These are phyloP conservation scores for Stagonosporopsis cucurbitacearum DNA, from an alignment of 2,329 filamentous ascomycete species.

Conservation along the genomic window DNA sequence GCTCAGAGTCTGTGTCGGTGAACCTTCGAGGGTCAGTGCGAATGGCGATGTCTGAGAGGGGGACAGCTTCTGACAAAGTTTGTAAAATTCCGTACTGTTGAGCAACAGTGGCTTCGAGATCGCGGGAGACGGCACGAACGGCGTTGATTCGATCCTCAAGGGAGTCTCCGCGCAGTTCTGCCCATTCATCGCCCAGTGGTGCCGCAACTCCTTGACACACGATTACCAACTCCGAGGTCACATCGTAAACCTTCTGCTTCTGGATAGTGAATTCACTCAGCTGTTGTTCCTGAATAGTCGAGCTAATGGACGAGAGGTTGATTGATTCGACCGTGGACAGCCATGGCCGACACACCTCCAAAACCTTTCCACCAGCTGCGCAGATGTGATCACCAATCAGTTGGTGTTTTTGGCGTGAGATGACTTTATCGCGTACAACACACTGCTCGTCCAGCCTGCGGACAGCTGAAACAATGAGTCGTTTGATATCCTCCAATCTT, in stretches of 20 bases:
- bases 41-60: slow-evolving; percentile 44
- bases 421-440: slow-evolving; percentile 76
- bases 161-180: slow-evolving; percentile 86
- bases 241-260: slow-evolving; percentile 93
- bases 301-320: slow-evolving; percentile 79
- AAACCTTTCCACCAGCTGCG: slow-evolving; percentile 74
- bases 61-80: slow-evolving; percentile 82
- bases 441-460: slow-evolving; percentile 87
- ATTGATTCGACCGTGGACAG: slow-evolving; percentile 89
- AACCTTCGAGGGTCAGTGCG: slow-evolving; percentile 48
- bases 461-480: slow-evolving; percentile 83
- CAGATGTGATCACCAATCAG: slow-evolving; percentile 84
- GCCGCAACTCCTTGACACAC: slow-evolving; percentile 91
- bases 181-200: slow-evolving; percentile 93
- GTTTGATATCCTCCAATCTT: slow-evolving; percentile 83
- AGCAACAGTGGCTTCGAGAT: slow-evolving; percentile 84
- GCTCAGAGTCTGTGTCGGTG: slow-evolving; percentile 52
- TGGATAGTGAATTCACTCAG: slow-evolving; percentile 85
- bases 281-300: slow-evolving; percentile 82
- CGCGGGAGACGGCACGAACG: slow-evolving; percentile 76
- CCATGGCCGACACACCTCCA: slow-evolving; percentile 91
- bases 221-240: slow-evolving; percentile 85
- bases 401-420: slow-evolving; percentile 79
- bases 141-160: slow-evolving; percentile 85
- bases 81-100: slow-evolving; percentile 89